These are phyloP conservation scores for Trichocladium antarcticum DNA, from an alignment of 495 filamentous ascomycete species.

Conservation along the genomic window DNA sequence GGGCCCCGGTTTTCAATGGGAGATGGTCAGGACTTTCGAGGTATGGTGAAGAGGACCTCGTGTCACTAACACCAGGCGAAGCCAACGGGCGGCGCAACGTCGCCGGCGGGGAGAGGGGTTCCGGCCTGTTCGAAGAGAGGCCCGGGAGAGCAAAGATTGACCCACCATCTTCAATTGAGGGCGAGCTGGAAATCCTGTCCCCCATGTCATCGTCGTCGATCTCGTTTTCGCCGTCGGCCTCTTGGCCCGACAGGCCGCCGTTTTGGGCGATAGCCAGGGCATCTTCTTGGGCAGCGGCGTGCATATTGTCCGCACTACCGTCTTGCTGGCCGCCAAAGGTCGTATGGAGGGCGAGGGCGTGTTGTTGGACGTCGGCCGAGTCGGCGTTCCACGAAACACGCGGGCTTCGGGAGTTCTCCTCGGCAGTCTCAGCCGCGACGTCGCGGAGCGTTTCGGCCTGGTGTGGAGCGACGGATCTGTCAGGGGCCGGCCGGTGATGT, in stretches of 20 bases:
- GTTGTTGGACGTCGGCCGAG: constrained; percentile 36
- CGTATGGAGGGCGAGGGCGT: constrained; percentile 3
- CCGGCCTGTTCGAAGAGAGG: constrained; percentile 31
- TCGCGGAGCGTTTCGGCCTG: constrained; percentile 74
- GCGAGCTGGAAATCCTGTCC: constrained; percentile 96
- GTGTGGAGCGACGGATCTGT: constrained; percentile 61
- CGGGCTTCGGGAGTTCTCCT: constrained; percentile 49
- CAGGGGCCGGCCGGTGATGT: constrained; percentile 38
- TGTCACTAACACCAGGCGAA: constrained; percentile 20
- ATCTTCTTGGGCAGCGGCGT: constrained; percentile 36
- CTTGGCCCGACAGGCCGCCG: constrained; percentile 41
- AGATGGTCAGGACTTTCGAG: constrained; percentile 38
- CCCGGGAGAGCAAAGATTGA: constrained; percentile 29
- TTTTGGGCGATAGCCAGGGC: constrained; percentile 45
- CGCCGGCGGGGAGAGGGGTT: constrained; percentile 30
- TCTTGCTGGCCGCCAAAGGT: constrained; percentile 4
- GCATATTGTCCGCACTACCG: constrained; percentile 25
- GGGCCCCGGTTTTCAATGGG: constrained; percentile 28
- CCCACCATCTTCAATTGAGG: constrained; percentile 97
- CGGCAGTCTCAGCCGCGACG: constrained; percentile 60
- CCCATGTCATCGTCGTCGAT: constrained; percentile 82
- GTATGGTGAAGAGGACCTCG: constrained; percentile 46
- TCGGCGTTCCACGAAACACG: constrained; percentile 41
- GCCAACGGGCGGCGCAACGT: constrained; percentile 17
- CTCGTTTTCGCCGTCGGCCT: constrained; percentile 63